Conservation (phyloP, 2,329 filamentous ascomycete species). For the Exophiala calicioides region DNA sequence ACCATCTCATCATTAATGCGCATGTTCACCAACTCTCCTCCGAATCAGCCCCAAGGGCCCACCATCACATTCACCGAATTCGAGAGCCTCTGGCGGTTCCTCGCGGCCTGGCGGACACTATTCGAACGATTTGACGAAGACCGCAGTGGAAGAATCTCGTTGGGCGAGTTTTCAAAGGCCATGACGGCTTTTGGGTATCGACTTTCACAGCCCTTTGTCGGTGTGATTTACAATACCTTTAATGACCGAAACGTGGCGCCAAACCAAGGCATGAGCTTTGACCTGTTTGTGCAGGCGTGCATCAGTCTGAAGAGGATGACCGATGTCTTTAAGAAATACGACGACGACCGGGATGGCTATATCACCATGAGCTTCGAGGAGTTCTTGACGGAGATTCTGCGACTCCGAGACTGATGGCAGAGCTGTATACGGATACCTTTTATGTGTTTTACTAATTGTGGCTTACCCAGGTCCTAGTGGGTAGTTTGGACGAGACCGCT, state of each 20-base stretch:
- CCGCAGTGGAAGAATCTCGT: conserved; percentile 79
- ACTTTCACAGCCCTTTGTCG: conserved; percentile 78
- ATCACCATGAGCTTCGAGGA: conserved; percentile 82
- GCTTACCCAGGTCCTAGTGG: too few relatives aligned
- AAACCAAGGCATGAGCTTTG: conserved; percentile 77
- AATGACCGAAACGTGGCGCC: conserved; percentile 55
- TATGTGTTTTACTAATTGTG: not conserved
- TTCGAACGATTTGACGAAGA: conserved; percentile 96
- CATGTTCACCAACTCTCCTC: conserved; percentile 67
- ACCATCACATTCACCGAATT: conserved; percentile 96
- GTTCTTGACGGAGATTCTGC: conserved; percentile 59
- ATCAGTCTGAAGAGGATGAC: conserved; percentile 98
- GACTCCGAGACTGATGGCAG: conserved; percentile 27
- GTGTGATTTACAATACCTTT: conserved; percentile 83
- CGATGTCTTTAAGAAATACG: conserved; percentile 98
- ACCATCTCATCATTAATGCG: conserved; percentile 99
- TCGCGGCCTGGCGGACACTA: conserved; percentile 88
- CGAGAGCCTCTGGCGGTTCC: conserved; percentile 92
- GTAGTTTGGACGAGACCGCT: too few relatives aligned
- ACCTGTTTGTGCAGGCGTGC: conserved; percentile 95
- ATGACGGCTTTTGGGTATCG: conserved; percentile 92
- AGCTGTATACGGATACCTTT: not conserved
- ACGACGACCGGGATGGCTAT: conserved; percentile 93
- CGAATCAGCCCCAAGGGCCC: conserved; percentile 51
- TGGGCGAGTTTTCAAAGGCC: conserved; percentile 85